Conservation (phyloP, 225 moss, liverwort and hornwort species). For the Marchantia polymorpha region DNA sequence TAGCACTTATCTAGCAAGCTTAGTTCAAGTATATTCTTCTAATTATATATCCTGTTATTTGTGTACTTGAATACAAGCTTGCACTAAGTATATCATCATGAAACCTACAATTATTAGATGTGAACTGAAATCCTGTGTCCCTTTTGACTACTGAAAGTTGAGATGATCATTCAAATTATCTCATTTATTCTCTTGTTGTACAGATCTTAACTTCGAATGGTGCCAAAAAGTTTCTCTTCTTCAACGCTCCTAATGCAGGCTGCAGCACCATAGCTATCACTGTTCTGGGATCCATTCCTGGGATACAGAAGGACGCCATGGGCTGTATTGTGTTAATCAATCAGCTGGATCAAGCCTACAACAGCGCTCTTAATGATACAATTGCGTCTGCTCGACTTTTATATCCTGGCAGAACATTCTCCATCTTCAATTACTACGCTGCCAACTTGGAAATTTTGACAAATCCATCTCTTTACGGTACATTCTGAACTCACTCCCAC, state of each 20-base stretch:
- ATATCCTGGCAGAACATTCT: not conserved
- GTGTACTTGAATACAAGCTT: too few species aligned
- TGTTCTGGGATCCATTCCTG: too few species aligned
- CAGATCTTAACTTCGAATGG: constrained; percentile 29
- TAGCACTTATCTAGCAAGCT: too few species aligned
- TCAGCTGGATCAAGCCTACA: constrained; percentile 19
- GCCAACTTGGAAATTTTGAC: constrained; percentile 18
- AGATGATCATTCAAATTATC: too few species aligned
- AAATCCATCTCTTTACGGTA: constrained; percentile 27
- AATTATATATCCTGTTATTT: too few species aligned
- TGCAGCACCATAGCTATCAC: constrained; percentile 15
- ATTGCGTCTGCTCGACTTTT: not conserved
- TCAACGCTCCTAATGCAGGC: constrained; percentile 23
- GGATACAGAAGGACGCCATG: not conserved
- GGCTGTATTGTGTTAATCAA: constrained; percentile 21
- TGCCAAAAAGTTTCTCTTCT: constrained; percentile 14
- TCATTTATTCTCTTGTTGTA: not conserved
- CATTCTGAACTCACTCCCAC: not conserved
- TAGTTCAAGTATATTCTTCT: too few species aligned
- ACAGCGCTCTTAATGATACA: constrained; percentile 7
- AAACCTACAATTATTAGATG: too few species aligned
- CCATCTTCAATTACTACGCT: constrained; percentile 23
- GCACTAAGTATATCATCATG: too few species aligned
- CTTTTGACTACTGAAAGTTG: too few species aligned
- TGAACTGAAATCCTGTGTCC: too few species aligned